Conservation (phyloP, 192 early-diverging fungal species). For the Backusella psychrophila region DNA sequence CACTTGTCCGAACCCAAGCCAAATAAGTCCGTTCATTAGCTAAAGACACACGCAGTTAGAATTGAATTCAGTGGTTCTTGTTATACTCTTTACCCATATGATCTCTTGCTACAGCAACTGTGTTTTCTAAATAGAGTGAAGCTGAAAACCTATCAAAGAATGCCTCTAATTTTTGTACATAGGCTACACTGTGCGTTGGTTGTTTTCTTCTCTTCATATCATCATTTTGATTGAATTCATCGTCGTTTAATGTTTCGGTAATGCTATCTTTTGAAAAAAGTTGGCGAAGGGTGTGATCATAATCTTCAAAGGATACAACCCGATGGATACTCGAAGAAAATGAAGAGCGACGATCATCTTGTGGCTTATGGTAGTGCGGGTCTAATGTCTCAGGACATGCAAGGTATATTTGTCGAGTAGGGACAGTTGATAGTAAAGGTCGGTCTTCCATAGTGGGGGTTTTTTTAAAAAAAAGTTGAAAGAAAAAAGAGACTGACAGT, state of each 20-base stretch:
- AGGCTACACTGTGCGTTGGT: background rate
- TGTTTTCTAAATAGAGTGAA: constrained; percentile 60
- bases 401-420: background rate
- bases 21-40: constrained; percentile 80
- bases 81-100: constrained; percentile 51
- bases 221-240: background rate
- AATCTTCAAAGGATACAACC: background rate
- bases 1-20: constrained; percentile 73
- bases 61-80: background rate
- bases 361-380: background rate
- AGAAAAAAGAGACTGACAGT: too few species aligned
- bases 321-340: background rate
- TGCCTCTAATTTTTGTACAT: background rate
- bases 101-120: constrained; percentile 73
- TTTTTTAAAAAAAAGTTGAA: too few species aligned
- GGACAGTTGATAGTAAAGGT: background rate
- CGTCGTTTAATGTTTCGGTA: background rate
- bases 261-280: background rate
- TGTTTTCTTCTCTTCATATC: background rate
- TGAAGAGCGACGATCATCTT: background rate
- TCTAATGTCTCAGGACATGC: background rate
- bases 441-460: background rate
- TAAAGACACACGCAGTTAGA: constrained; percentile 13
- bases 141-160: constrained; percentile 3
- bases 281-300: background rate